Evolutionary conservation across 2,329 filamentous ascomycete genomes (phyloP), one percentile per base, ranked within the genome.

Genomic region (Talaromyces sp.): DNA sequence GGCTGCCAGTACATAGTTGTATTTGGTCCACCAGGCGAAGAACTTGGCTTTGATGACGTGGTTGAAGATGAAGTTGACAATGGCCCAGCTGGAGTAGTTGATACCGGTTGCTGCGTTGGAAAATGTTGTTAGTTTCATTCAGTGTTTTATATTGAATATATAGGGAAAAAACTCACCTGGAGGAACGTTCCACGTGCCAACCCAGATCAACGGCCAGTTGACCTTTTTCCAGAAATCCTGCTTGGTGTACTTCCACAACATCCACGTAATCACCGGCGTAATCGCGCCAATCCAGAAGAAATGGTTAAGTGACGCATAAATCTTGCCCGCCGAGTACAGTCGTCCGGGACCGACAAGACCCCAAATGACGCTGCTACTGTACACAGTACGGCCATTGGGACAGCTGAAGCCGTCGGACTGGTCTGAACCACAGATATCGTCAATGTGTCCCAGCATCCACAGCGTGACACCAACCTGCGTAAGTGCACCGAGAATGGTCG

Each of bases 51-150:
- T 87, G 69, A 96, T 83, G 63, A 89, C 75, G 72, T 89, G 88
- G 73, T 96, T 96, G 82, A 96, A 96, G 51, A 91, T 68, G 74
- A 89, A 96, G 40, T 76, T 76, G 51, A 75, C 72, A 14, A 75
- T 63, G 3, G 69, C 71, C 71, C 71, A 73, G 60, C 69, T 72
- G n/a, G 72, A 73, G 57, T 73, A 74, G 56, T 73, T 74, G 54
- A 75, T 72, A 30, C 70, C 70, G 28, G 73, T 75, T 23, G 71
- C 72, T 67, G 34, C 30, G n/a, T 9, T 16, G 23, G 23, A 23
- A 53, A 7, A 8, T 53, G 5, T 1, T n/a, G 6, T 52, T 27
- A 28, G 50, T 31, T 31, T 23, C 23, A 23, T 2, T 23, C 1
- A 23, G 2, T 1, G 2, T 23, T 23, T 23, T 23, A 23, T 23